phyloP scores from a whole-genome alignment of 2,329 filamentous ascomycete species.

The Stagonosporopsis tanaceti region DNA sequence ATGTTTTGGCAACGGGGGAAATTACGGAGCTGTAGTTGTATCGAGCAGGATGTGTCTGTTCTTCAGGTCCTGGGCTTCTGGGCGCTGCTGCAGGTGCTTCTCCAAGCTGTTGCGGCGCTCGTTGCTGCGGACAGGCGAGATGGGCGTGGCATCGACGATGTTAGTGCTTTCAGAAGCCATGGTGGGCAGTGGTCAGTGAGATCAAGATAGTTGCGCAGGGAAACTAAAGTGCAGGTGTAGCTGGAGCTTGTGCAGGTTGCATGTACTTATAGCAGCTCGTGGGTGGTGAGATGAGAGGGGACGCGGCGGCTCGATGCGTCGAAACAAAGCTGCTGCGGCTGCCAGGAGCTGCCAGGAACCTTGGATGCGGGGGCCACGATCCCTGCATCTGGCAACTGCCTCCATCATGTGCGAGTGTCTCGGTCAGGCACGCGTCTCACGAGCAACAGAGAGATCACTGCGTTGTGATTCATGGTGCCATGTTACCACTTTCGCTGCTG shows the following conservation, averaged over 20 bases:
- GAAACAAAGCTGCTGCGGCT: slow-evolving; percentile 22
- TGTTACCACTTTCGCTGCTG: slow-evolving; percentile 7
- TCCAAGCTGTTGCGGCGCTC: slow-evolving; percentile 66
- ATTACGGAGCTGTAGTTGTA: slow-evolving; percentile 72
- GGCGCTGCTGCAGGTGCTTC: slow-evolving; percentile 58
- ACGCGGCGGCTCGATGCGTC: slow-evolving; percentile 23
- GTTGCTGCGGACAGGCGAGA: slow-evolving; percentile 57
- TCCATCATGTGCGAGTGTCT: slow-evolving; percentile 27
- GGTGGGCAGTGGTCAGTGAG: slow-evolving; percentile 24
- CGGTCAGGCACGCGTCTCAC: slow-evolving; percentile 24
- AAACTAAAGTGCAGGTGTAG: slow-evolving; percentile 9
- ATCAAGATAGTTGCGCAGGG: neutral
- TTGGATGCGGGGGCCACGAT: slow-evolving; percentile 31
- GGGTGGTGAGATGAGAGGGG: slow-evolving; percentile 17
- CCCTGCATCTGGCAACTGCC: slow-evolving; percentile 31
- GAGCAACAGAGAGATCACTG: slow-evolving; percentile 26
- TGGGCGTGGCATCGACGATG: slow-evolving; percentile 51
- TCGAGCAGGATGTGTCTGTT: slow-evolving; percentile 73
- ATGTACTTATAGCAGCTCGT: slow-evolving; percentile 23
- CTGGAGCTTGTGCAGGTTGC: slow-evolving; percentile 9
- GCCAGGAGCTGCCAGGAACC: slow-evolving; percentile 23
- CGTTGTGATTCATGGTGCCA: slow-evolving; percentile 10
- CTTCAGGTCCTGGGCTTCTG: slow-evolving; percentile 68
- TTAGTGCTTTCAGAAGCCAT: slow-evolving; percentile 40
- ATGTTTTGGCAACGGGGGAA: too few relatives aligned